Conservation (phyloP, 208 protist genomes). For the Leishmania tropica region DNA sequence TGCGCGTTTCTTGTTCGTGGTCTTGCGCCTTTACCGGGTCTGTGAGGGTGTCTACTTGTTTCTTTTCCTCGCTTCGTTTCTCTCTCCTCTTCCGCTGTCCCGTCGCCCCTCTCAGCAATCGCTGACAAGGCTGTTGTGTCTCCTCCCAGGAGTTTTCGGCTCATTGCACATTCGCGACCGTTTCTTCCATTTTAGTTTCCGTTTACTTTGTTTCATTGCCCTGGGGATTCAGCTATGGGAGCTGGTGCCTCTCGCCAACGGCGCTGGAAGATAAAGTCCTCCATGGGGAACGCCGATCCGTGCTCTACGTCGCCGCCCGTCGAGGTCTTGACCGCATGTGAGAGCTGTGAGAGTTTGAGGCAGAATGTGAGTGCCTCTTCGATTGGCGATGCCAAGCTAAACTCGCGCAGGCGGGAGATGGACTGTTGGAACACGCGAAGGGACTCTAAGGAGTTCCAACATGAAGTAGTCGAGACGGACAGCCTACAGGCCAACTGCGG, state of each 20-base stretch:
- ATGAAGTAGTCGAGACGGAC: not conserved
- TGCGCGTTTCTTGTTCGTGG: not conserved
- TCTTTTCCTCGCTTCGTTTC: not conserved
- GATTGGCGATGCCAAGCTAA: not conserved
- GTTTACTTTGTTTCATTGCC: not conserved
- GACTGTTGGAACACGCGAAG: constrained; percentile 8
- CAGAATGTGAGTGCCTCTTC: constrained; percentile 13
- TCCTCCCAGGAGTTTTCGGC: not conserved
- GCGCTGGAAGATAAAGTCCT: not conserved
- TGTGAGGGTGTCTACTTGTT: not conserved
- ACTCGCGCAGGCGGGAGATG: constrained; percentile 8
- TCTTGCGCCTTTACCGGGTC: not conserved
- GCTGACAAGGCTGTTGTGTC: not conserved
- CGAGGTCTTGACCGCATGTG: not conserved
- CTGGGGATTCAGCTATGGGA: constrained; percentile 9
- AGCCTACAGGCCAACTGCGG: constrained; percentile 10
- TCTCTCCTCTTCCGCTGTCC: not conserved
- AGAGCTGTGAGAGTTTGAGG: not conserved
- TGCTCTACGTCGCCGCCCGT: not conserved
- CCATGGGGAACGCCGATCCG: not conserved
- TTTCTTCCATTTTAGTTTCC: not conserved
- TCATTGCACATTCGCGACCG: not conserved
- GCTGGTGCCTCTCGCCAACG: constrained; percentile 12
- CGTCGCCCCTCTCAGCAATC: too few relatives aligned
- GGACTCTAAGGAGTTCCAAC: not conserved